phyloP scores from a whole-genome alignment of 306 rosid species.

The Malus asiatica region DNA sequence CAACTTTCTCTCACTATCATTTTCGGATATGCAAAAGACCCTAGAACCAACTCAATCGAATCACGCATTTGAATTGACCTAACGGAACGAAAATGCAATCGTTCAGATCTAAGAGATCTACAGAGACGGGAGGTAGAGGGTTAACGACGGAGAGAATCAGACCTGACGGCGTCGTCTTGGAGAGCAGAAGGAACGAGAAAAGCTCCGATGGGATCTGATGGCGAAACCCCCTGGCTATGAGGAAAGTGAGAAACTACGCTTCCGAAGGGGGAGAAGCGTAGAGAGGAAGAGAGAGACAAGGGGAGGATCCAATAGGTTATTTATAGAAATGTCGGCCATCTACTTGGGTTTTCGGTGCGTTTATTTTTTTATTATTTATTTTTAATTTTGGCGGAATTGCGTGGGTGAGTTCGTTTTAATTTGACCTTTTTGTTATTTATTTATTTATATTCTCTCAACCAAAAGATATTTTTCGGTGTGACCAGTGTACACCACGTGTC shows the following conservation, averaged over 20 bases:
- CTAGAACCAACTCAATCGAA: conserved; percentile 1
- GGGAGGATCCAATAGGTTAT: neutral
- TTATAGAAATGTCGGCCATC: conserved; percentile 24
- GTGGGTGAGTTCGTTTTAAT: neutral
- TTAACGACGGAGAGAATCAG: neutral
- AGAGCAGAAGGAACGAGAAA: neutral
- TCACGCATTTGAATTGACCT: neutral
- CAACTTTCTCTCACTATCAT: neutral
- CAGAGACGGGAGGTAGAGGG: neutral
- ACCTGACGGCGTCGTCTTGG: conserved; percentile 19
- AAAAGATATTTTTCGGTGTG: too few species aligned
- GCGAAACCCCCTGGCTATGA: conserved; percentile 7
- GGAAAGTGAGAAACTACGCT: conserved; percentile 31
- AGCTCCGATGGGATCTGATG: conserved; percentile 3
- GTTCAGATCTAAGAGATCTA: conserved; percentile 31
- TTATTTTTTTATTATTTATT: too few species aligned
- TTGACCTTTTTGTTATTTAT: neutral
- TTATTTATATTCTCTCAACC: neutral
- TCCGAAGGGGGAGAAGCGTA: conserved; percentile 41
- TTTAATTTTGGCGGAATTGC: conserved; percentile 16
- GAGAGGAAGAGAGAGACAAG: neutral
- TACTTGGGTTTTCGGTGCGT: neutral
- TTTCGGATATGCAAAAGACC: neutral
- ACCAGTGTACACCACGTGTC: too few species aligned
- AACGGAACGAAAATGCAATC: neutral